These are phyloP conservation scores for Hyaloperonospora brassicae DNA, from an alignment of 352 stramenopile species.

Conservation along the genomic window DNA sequence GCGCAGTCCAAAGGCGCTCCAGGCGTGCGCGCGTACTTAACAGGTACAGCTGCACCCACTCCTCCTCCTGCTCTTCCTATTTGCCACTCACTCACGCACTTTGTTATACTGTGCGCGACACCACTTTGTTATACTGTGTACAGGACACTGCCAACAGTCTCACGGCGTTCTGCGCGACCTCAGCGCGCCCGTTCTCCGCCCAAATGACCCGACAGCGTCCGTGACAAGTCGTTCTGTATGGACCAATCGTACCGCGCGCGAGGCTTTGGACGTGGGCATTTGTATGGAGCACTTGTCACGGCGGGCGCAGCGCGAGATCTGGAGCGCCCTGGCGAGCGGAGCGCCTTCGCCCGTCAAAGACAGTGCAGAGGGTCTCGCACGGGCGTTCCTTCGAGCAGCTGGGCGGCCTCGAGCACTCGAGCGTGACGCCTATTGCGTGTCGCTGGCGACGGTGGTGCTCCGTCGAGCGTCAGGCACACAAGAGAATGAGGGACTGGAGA, in stretches of 20 bases:
- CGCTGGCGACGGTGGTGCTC: slow-evolving; percentile 21
- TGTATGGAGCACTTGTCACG: slow-evolving; percentile 36
- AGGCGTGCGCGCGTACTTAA: slow-evolving; percentile 35
- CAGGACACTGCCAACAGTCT: slow-evolving; percentile 35
- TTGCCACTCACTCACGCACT: too few species aligned
- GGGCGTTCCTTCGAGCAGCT: slow-evolving; percentile 19
- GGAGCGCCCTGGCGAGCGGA: slow-evolving; percentile 40
- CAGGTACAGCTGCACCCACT: slow-evolving; percentile 14
- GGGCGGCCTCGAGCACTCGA: slow-evolving; percentile 4
- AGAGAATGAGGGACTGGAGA: background rate
- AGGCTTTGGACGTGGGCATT: slow-evolving; percentile 21
- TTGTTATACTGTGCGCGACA: background rate
- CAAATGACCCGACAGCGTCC: slow-evolving; percentile 1
- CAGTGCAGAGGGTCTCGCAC: slow-evolving; percentile 14
- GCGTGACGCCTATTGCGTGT: slow-evolving; percentile 24
- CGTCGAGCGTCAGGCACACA: slow-evolving; percentile 8
- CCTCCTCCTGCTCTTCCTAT: too few species aligned
- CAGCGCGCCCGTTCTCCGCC: slow-evolving; percentile 16
- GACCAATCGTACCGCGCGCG: background rate
- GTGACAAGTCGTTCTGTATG: background rate
- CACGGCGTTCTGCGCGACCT: slow-evolving; percentile 30
- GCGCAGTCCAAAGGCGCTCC: slow-evolving; percentile 33
- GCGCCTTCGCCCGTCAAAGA: slow-evolving; percentile 7
- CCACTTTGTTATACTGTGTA: background rate
- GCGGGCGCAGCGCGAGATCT: slow-evolving; percentile 45